These are phyloP conservation scores for Isatis lusitanica DNA, from an alignment of 441 rosid genomes.

Conservation along the genomic window DNA sequence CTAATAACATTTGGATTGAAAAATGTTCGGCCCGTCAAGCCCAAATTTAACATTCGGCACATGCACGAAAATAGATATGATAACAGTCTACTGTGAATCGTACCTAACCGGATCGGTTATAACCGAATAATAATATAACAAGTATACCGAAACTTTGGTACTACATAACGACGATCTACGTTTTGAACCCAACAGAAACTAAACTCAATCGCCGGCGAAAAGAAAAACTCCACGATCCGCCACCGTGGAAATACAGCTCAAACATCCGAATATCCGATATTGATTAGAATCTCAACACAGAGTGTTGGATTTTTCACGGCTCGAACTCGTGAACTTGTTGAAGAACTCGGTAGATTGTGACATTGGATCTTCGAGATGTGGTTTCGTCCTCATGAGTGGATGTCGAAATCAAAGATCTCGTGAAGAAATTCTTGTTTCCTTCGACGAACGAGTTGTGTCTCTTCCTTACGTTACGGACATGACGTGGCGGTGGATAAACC, in stretches of 20 bases:
- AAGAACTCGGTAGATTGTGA: conserved; percentile 61
- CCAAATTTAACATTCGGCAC: background rate
- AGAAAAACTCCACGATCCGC: background rate
- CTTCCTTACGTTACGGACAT: conserved; percentile 64
- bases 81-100: conserved; percentile 13
- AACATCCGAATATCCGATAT: conserved; percentile 10
- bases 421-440: conserved; percentile 45
- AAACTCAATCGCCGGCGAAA: conserved; percentile 10
- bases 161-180: conserved; percentile 17
- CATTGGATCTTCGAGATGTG: conserved; percentile 32
- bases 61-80: background rate
- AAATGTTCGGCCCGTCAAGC: background rate
- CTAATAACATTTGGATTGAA: background rate
- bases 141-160: conserved; percentile 30
- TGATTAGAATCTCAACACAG: background rate
- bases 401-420: conserved; percentile 41
- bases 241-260: conserved; percentile 6
- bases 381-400: conserved; percentile 37
- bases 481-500: conserved; percentile 38
- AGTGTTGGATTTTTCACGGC: conserved; percentile 26
- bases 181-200: conserved; percentile 2
- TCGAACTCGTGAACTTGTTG: conserved; percentile 56
- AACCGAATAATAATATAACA: conserved; percentile 9
- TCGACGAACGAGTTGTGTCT: conserved; percentile 69
- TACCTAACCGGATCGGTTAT: conserved; percentile 18